These are phyloP conservation scores for Akanthomyces lecanii DNA, from an alignment of 2,329 filamentous ascomycete species.

Conservation along the genomic window DNA sequence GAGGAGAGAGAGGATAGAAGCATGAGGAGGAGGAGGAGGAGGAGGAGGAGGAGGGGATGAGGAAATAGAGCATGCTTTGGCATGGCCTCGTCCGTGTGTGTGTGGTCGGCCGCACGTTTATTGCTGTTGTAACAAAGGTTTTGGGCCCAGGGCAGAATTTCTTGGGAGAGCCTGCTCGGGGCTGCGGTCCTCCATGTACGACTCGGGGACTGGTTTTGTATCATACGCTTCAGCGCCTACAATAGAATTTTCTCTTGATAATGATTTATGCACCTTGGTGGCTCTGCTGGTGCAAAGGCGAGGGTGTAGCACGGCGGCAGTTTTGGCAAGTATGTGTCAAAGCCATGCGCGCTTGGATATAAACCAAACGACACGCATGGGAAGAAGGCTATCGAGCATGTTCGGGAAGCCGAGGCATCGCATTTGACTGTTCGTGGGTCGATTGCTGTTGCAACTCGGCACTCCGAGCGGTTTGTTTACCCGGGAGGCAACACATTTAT, in stretches of 20 bases:
- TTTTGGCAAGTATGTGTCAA: too few species aligned
- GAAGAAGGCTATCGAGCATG: too few species aligned
- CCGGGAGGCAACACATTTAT: too few species aligned
- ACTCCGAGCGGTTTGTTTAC: too few species aligned
- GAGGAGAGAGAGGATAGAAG: neutral
- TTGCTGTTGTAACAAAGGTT: slow-evolving; percentile 7
- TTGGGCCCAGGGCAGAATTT: neutral
- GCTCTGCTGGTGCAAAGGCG: neutral
- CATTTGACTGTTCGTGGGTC: too few species aligned
- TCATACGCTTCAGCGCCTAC: slow-evolving; percentile 19
- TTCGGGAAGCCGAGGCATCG: too few species aligned
- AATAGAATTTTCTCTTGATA: slow-evolving; percentile 17
- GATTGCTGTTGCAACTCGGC: too few species aligned
- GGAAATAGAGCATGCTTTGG: neutral
- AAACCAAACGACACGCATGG: too few species aligned
- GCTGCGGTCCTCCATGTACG: slow-evolving; percentile 8
- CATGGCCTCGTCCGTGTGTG: neutral
- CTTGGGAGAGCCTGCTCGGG: neutral
- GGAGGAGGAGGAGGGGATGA: neutral
- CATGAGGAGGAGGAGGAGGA: neutral
- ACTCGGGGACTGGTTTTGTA: slow-evolving; percentile 13
- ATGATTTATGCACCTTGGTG: neutral
- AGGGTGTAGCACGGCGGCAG: too few species aligned
- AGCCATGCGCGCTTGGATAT: neutral
- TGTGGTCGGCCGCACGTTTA: slow-evolving; percentile 7